phyloP scores from a whole-genome alignment of 148 eudicot genomes.

The Vaccinium corymbosum region DNA sequence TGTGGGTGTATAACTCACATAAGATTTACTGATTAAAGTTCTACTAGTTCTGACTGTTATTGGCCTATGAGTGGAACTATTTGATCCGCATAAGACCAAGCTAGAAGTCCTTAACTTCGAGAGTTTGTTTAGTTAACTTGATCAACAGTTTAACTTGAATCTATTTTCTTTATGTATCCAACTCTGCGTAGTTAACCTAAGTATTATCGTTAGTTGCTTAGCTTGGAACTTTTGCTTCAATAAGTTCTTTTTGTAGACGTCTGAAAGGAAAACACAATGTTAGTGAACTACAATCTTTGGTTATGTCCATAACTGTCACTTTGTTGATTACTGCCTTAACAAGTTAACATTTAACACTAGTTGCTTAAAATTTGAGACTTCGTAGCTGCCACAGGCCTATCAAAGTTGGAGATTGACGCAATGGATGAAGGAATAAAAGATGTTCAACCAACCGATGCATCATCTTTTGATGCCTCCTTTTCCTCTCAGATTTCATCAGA shows the following conservation, averaged over 20 bases:
- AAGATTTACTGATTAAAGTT: neutral
- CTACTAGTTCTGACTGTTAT: neutral
- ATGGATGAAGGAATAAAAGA: conserved; percentile 24
- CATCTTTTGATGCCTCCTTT: conserved; percentile 30
- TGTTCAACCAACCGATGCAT: conserved; percentile 27
- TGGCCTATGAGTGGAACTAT: conserved; percentile 6
- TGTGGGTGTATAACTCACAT: neutral
- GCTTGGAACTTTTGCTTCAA: neutral
- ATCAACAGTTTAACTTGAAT: too few species aligned
- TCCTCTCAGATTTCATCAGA: conserved; percentile 40
- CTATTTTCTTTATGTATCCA: neutral
- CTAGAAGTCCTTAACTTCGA: neutral
- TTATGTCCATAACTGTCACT: conserved; percentile 4
- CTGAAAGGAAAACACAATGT: neutral
- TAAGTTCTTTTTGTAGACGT: neutral
- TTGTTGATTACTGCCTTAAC: neutral
- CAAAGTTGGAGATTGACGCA: conserved; percentile 4
- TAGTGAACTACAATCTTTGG: neutral
- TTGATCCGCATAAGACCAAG: neutral
- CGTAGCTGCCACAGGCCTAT: conserved; percentile 18
- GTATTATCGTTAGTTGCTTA: neutral
- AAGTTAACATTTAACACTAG: neutral
- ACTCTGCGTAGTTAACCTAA: neutral
- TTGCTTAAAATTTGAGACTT: neutral
- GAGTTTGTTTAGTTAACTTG: neutral